phyloP scores from a whole-genome alignment of 768 basidiomycete species.

The Galerina sulciceps region DNA sequence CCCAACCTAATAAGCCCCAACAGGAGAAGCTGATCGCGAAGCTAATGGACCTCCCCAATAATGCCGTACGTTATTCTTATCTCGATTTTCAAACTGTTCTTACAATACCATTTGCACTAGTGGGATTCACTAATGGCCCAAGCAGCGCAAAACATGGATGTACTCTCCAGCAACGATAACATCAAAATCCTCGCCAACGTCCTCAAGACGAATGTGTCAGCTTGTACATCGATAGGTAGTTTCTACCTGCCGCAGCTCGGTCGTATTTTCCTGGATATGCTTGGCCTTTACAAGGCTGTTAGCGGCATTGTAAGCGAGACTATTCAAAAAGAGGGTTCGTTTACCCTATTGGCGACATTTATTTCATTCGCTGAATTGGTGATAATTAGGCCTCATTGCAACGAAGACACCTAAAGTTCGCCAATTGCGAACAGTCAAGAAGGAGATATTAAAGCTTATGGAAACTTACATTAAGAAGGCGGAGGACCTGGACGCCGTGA shows the following conservation, averaged over 20 bases:
- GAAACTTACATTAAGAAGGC: conserved; percentile 98
- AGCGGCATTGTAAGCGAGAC: conserved; percentile 96
- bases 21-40: conserved; percentile 95
- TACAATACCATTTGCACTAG: conserved; percentile 41
- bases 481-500: conserved; percentile 94
- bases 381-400: conserved; percentile 73
- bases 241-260: conserved; percentile 98
- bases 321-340: conserved; percentile 79
- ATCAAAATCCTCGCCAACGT: conserved; percentile 97
- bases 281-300: conserved; percentile 96
- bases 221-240: conserved; percentile 94
- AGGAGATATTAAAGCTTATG: conserved; percentile 96
- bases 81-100: neutral
- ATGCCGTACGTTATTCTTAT: conserved; percentile 63
- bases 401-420: conserved; percentile 98
- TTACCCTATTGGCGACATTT: neutral
- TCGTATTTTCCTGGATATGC: conserved; percentile 96
- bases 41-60: conserved; percentile 97
- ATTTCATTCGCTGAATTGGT: conserved; percentile 7
- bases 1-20: conserved; percentile 96
- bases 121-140: conserved; percentile 98
- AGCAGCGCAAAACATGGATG: conserved; percentile 90
- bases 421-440: conserved; percentile 94
- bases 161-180: conserved; percentile 88
- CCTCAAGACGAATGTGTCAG: conserved; percentile 97